Conservation (phyloP, 2,329 filamentous ascomycete species). For the Botrytis pseudocinerea region DNA sequence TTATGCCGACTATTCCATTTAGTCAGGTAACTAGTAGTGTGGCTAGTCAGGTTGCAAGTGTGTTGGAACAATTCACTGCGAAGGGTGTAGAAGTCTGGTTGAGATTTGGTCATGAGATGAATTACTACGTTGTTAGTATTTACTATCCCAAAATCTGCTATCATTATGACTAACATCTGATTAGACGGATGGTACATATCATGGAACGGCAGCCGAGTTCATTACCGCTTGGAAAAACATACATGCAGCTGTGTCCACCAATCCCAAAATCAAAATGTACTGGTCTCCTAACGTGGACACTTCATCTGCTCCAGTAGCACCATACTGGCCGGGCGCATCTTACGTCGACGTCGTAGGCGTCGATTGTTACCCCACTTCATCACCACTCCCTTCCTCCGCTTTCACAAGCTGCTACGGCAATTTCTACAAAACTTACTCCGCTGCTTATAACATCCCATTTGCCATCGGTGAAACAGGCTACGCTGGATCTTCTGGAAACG, state of each 20-base stretch:
- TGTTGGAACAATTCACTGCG: constrained; percentile 21
- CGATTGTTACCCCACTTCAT: constrained; percentile 22
- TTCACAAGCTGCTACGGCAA: constrained; percentile 16
- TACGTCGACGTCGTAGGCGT: constrained; percentile 24
- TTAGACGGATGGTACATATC: constrained; percentile 17
- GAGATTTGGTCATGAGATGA: constrained; percentile 27
- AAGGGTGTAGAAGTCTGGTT: constrained; percentile 24
- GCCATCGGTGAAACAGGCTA: constrained; percentile 26
- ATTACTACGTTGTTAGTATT: constrained; percentile 23
- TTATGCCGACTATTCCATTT: constrained; percentile 26
- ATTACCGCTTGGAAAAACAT: constrained; percentile 24
- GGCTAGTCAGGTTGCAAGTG: constrained; percentile 18
- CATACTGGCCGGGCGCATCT: constrained; percentile 21
- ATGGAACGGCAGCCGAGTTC: constrained; percentile 19
- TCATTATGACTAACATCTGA: not conserved
- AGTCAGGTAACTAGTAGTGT: constrained; percentile 16
- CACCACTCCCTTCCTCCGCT: not conserved
- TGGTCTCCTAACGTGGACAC: constrained; percentile 22
- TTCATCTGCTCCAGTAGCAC: not conserved
- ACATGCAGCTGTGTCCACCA: constrained; percentile 13
- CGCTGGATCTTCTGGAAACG: constrained; percentile 7
- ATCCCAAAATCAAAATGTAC: constrained; percentile 21
- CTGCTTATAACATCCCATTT: constrained; percentile 20
- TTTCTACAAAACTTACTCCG: constrained; percentile 24
- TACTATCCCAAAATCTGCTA: not conserved